phyloP scores from a whole-genome alignment of 345 rosid genomes.

The Eucalyptus cloeziana region DNA sequence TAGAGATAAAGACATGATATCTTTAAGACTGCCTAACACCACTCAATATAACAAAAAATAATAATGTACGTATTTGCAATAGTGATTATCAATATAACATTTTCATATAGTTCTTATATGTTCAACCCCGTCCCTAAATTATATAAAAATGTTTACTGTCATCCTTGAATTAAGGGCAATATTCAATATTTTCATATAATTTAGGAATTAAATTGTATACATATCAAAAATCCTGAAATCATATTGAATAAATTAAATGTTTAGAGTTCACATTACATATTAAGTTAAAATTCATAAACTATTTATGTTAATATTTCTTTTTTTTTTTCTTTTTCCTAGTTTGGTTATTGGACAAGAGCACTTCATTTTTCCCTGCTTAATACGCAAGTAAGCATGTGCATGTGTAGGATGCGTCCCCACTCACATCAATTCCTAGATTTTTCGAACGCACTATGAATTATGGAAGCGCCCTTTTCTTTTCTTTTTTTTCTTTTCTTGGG shows the following conservation, averaged over 20 bases:
- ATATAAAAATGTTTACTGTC: too few relatives aligned
- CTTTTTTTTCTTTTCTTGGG: neutral
- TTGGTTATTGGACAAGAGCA: neutral
- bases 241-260: too few relatives aligned
- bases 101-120: neutral
- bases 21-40: neutral
- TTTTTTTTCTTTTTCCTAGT: accelerated
- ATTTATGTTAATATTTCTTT: neutral
- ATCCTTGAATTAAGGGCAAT: too few relatives aligned
- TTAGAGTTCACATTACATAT: too few relatives aligned
- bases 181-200: too few relatives aligned
- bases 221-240: too few relatives aligned
- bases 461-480: neutral
- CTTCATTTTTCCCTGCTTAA: neutral
- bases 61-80: neutral
- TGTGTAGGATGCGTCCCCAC: neutral
- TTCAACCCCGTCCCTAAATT: too few relatives aligned
- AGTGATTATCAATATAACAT: neutral
- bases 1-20: neutral
- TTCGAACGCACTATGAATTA: neutral
- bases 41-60: neutral
- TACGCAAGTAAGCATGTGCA: neutral
- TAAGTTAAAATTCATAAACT: too few relatives aligned
- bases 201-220: too few relatives aligned
- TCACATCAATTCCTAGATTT: neutral